Evolutionary conservation across 2,329 filamentous ascomycete species (phyloP).

Genomic region (Torrubiella hemipterigena): DNA sequence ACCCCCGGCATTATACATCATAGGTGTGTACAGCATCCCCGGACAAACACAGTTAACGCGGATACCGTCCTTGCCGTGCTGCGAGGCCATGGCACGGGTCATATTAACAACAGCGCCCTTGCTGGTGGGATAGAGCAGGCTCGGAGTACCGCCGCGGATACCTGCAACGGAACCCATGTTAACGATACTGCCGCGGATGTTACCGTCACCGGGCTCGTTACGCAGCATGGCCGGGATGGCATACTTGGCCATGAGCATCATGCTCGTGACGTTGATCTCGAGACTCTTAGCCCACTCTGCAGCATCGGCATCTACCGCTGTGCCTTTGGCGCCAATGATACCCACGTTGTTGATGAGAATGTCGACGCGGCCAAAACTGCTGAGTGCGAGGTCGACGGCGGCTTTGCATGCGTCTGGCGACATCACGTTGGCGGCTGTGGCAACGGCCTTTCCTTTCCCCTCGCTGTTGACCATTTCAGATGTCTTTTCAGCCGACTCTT

Average conservation of each 20-base stretch:
- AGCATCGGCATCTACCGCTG: constrained; percentile 49
- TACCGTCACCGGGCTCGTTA: constrained; percentile 26
- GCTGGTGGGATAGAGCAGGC: constrained; percentile 32
- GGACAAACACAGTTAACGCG: constrained; percentile 38
- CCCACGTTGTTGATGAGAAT: constrained; percentile 21
- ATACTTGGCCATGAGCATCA: constrained; percentile 53
- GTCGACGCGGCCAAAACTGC: constrained; percentile 39
- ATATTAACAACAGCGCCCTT: constrained; percentile 38
- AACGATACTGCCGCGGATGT: constrained; percentile 38
- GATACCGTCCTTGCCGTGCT: constrained; percentile 32
- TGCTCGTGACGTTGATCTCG: constrained; percentile 51
- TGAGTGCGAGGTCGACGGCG: constrained; percentile 26
- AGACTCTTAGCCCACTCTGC: constrained; percentile 42
- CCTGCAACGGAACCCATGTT: constrained; percentile 54
- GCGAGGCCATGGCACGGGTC: constrained; percentile 38
- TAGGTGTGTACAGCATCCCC: constrained; percentile 35
- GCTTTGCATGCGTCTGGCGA: constrained; percentile 35
- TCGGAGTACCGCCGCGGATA: constrained; percentile 30
- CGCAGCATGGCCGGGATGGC: constrained; percentile 46
- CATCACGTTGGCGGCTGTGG: constrained; percentile 43
- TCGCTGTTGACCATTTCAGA: constrained; percentile 36
- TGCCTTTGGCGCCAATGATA: constrained; percentile 44
- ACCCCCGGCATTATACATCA: constrained; percentile 22
- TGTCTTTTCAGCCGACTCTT: constrained; percentile 37
- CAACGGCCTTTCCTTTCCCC: constrained; percentile 25